Evolutionary conservation across 2,329 filamentous ascomycete species (phyloP).

Genomic region (Pestalotiopsis sp.): DNA sequence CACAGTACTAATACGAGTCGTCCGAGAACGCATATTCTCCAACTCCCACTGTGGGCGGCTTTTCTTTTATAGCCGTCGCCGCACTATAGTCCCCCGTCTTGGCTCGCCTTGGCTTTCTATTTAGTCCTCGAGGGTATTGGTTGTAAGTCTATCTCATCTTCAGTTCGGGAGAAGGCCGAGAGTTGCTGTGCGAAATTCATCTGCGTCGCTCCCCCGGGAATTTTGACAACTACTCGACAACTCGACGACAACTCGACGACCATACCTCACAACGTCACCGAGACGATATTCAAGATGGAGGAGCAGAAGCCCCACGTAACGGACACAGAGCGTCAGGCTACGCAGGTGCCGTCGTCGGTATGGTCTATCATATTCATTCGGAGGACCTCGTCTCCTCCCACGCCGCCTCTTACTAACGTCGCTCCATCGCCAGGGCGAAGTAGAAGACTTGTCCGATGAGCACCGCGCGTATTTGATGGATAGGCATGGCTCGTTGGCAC

Average conservation of each 20-base stretch:
- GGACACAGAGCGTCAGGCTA: neutral
- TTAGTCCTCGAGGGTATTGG: neutral
- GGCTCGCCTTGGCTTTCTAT: neutral
- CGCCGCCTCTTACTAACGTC: neutral
- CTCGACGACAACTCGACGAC: neutral
- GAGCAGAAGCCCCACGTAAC: neutral
- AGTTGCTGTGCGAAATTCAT: neutral
- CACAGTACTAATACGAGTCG: neutral
- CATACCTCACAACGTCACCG: neutral
- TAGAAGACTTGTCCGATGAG: conserved; percentile 27
- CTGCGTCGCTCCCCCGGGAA: neutral
- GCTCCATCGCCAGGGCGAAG: neutral
- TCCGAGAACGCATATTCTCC: neutral
- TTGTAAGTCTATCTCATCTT: neutral
- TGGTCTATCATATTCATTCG: neutral
- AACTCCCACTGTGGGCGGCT: neutral
- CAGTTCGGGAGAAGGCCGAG: neutral
- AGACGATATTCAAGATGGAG: neutral
- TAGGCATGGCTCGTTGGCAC: conserved; percentile 55
- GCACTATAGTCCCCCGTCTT: neutral
- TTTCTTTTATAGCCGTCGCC: neutral
- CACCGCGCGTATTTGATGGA: conserved; percentile 54
- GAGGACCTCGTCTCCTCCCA: neutral
- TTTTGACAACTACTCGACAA: neutral
- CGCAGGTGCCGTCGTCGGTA: neutral